Base-by-base conservation (phyloP, 495 filamentous ascomycete species). In the Xylaria palmicola region DNA sequence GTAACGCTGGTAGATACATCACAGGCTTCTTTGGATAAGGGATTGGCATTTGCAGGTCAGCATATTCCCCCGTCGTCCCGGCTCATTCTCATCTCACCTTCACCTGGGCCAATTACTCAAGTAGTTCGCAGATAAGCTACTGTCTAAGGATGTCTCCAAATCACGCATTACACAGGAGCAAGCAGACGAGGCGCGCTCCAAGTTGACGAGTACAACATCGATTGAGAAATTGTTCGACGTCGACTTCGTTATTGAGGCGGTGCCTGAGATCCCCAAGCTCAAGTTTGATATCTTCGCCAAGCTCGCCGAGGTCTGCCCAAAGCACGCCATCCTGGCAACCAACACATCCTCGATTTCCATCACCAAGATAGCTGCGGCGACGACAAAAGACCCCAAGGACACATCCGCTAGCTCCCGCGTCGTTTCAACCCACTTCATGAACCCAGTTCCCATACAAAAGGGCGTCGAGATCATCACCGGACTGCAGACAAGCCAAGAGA, bases 371-470 rank as follows among this genome's bases (percentile, higher is more conserved):
- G 94, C 94, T 30, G 90, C 90, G 20, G 85, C 94, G 13, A 90
- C 93, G 1, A 89, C 87, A 3, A 74, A 76, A 51, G 84, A 93
- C 68, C 88, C 91, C 0, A 92, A 74, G 8, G 89, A 96, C 72
- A 86, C 89, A 30, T 87, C 89, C 53, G 89, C 89, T 29, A 86
- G 91, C 47, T 92, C 91, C 27, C 87, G 95, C 40, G 94, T 99
- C 1, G 85, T 99, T 49, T 90, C 90, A 52, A 98, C 95, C 48
- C 94, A 99, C 75, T 99, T 99, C 77, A 99, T 99, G 94, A 99
- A 99, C 80, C 94, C 94, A 0, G 94, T 99, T 0, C 95, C 94
- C 1, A 76, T 99, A 3, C 95, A 97, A 71, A 97, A 96, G 75
- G 94, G 94, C 47, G 94, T 99, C 6, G 94, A 99, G 78, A 96